Base-by-base conservation (phyloP, 768 basidiomycete genomes). In the Termitomyces sp. region DNA sequence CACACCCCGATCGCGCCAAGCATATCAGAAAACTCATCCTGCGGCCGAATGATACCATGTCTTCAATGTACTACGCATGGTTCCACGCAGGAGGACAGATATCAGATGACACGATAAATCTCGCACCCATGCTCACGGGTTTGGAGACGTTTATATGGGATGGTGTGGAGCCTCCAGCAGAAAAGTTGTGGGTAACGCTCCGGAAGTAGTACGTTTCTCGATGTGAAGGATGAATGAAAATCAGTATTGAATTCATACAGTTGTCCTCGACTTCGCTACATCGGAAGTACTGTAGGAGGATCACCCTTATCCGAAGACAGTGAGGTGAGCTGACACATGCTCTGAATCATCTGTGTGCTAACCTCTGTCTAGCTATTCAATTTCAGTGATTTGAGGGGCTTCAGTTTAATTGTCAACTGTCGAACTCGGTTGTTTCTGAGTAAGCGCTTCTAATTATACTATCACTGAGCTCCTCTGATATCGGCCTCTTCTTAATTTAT, bases 81-180 rank as follows among this genome's bases (percentile, higher is more conserved):
- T 53, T 63, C 32, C 51, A 50, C 27, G 57, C 28, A 23, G 65
- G 66, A 52, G 44, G 17, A 25, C 48, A 53, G 5, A 45, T 67
- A 45, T 52, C 58, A 2, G 30, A 57, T 27, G 58, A 56, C 25
- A 21, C 64, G 12, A 55, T 59, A 39, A 51, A 43, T 16, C 54
- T 68, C 16, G 52, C 52, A 11, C 67, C 64, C 3, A 53, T 61
- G 28, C 52, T 67, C 6, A 27, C 35, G 34, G 35, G 28, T 7
- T 50, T 67, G 41, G 46, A 61, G 32, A 67, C 55, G 7, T 66
- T 68, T 40, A 59, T 68, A 25, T 68, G 67, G 66, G 67, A 67
- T 56, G 66, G 64, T 12, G 51, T 57, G 25, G 64, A 68, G 35
- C 56, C 59, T 53, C 63, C 62, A 25, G 52, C 55, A 19, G 66